phyloP scores from a whole-genome alignment of 768 basidiomycete species.

The Lentinula boryana region DNA sequence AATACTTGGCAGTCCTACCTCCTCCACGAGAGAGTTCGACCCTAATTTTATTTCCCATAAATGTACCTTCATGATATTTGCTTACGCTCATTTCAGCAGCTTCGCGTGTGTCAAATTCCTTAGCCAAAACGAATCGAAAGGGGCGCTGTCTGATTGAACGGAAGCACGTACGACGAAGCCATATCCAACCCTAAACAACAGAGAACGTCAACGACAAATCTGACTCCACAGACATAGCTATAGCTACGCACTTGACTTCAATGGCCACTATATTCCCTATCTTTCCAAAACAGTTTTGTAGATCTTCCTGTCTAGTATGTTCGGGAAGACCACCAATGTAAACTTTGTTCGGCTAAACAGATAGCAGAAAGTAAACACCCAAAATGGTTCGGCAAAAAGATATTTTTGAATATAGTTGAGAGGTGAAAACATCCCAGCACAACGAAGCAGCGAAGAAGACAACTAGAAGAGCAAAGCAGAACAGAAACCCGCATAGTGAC shows the following conservation, averaged over 20 bases:
- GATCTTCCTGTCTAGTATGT: slow-evolving; percentile 79
- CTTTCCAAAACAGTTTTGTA: slow-evolving; percentile 83
- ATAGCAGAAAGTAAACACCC: slow-evolving; percentile 59
- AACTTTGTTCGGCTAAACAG: slow-evolving; percentile 87
- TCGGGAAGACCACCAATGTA: slow-evolving; percentile 89
- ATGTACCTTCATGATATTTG: slow-evolving; percentile 84
- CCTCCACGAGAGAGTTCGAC: slow-evolving; percentile 85
- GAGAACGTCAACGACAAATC: slow-evolving; percentile 10
- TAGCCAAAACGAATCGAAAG: slow-evolving; percentile 6
- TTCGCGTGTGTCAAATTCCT: slow-evolving; percentile 82
- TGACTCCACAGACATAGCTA: neutral
- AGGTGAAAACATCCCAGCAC: slow-evolving; percentile 22
- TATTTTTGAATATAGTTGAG: slow-evolving; percentile 36
- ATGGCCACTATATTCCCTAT: slow-evolving; percentile 71
- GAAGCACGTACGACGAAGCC: slow-evolving; percentile 74
- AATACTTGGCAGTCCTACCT: slow-evolving; percentile 71
- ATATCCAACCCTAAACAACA: slow-evolving; percentile 62
- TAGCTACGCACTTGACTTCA: slow-evolving; percentile 69
- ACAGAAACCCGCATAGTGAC: neutral
- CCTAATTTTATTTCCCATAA: slow-evolving; percentile 90
- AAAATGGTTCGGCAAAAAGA: slow-evolving; percentile 39
- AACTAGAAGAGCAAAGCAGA: slow-evolving; percentile 9
- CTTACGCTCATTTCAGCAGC: slow-evolving; percentile 84
- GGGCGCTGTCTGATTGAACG: neutral
- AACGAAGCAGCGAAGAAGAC: slow-evolving; percentile 11